Evolutionary conservation across 2,329 filamentous ascomycete genomes (phyloP), one percentile per base, ranked within the genome.

Genomic region (Neonectria punicea): DNA sequence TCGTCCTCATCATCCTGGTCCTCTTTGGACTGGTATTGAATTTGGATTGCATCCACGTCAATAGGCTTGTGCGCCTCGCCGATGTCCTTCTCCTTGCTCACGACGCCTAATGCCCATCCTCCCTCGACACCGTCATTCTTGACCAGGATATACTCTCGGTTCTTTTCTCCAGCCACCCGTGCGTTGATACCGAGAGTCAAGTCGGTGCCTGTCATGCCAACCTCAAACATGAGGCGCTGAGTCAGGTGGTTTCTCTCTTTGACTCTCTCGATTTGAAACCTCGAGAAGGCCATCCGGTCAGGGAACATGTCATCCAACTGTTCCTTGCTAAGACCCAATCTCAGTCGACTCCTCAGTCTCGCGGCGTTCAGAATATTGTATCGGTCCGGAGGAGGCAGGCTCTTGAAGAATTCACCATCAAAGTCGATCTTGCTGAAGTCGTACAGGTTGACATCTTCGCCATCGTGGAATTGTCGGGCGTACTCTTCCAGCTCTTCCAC

Each of bases 391-490:
- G 94, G 86, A 0, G 97, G 96, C 62, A 99, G 80, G 76, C 93
- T 97, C 77, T 92, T 89, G 81, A 99, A 99, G 80, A 99, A 99
- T 13, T 95, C 90, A 70, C 94, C 93, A 70, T 98, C 92, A 74
- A 98, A 99, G 76, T 99, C 96, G 73, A 99, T 99, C 80, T 98
- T 98, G 76, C 93, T 97, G 76, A 99, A 99, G 80, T 98, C 95
- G 79, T 98, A 98, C 5, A 94, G 80, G 69, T 91, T 90, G 72
- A 98, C 92, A 77, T 98, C 95, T 79, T 98, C 94, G 59, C 96
- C 96, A 66, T 89, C 89, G 74, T 98, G 89, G 74, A 98, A 98
- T 69, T 98, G 94, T 56, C 91, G 86, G 3, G 97, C 95, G 77
- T 99, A 99, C 70, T 95, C 91, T 80, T 98, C 93, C 63, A 99